These are phyloP conservation scores for Acanthamoeba healyi DNA, from an alignment of 208 protist genomes.

Conservation along the genomic window DNA sequence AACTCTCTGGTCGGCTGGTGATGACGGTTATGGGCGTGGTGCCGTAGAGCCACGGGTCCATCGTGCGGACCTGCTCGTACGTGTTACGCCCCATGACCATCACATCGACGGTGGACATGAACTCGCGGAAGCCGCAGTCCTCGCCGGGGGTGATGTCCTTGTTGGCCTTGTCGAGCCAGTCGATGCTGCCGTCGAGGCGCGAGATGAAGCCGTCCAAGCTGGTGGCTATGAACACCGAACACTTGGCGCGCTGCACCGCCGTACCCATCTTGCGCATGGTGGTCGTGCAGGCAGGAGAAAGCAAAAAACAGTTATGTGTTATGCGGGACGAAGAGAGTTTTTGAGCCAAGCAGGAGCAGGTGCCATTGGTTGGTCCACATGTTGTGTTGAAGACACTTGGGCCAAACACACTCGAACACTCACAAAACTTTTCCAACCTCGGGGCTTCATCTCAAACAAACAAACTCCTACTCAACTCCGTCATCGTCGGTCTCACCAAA, in stretches of 20 bases:
- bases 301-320: no score
- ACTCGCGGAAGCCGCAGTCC: slow-evolving; percentile 19
- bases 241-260: neutral
- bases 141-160: neutral
- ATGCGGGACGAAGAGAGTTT: no score
- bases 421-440: no score
- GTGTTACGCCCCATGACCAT: slow-evolving; percentile 59
- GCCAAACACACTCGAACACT: no score
- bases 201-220: slow-evolving; percentile 58
- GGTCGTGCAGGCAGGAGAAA: no score
- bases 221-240: slow-evolving; percentile 47
- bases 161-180: neutral
- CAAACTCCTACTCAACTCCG: no score
- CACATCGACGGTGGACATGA: slow-evolving; percentile 24
- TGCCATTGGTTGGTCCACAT: no score
- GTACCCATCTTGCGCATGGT: no score
- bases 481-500: no score
- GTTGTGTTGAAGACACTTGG: no score
- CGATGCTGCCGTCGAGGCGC: neutral
- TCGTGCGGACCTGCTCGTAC: slow-evolving; percentile 2
- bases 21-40: neutral
- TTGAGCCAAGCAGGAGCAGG: no score
- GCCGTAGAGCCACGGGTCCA: slow-evolving; percentile 31
- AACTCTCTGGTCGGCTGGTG: neutral
- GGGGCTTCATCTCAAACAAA: no score